Evolutionary conservation across 805 yeast species (phyloP), one percentile per base, ranked within the genome.

Genomic region (Blastobotrys mokoenaii): DNA sequence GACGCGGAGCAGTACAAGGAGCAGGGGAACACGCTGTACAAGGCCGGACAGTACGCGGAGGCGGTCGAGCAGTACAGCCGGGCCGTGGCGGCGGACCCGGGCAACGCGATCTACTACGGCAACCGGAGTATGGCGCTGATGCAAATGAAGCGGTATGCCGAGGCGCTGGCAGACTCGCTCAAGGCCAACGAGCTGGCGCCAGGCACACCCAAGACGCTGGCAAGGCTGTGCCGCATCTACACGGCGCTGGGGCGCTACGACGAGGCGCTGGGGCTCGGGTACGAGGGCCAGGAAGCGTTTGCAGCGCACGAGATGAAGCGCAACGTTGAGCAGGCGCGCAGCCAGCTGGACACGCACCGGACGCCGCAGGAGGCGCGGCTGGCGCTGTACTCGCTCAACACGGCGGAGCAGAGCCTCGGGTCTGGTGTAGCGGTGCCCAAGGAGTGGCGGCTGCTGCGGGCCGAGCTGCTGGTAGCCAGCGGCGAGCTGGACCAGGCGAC

Each of bases 41-140:
- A 65, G 48, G 46, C 53, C 16, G 66, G 65, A 40, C 48, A 61
- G 48, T 68, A 61, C 45, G 31, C 35, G 6, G 57, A 45, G 4
- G 69, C 70, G 8, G 49, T 56, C 7, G 54, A 50, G 8, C 50
- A 51, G 29, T 65, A 66, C 51, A 37, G 66, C 2, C 56, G 56
- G 50, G 73, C 72, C 11, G 46, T 69, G 9, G 55, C 54, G 30
- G 45, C 52, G n/a, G 70, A 61, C 40, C 66, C 68, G n/a, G 46
- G 46, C 27, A 61, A 59, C 44, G 58, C 69, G 2, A 55, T 59
- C 8, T 61, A 63, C 45, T 59, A 58, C 33, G 69, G 70, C 10
- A 68, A 68, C 54, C 52, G 73, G 30, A 48, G 62, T 11, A 66
- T 68, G 57, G 71, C 73, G 2, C 51, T 53, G 38, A 57, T 64